These are phyloP conservation scores for Thalassiosira livingstoniorum DNA, from an alignment of 352 stramenopile species.

Conservation along the genomic window DNA sequence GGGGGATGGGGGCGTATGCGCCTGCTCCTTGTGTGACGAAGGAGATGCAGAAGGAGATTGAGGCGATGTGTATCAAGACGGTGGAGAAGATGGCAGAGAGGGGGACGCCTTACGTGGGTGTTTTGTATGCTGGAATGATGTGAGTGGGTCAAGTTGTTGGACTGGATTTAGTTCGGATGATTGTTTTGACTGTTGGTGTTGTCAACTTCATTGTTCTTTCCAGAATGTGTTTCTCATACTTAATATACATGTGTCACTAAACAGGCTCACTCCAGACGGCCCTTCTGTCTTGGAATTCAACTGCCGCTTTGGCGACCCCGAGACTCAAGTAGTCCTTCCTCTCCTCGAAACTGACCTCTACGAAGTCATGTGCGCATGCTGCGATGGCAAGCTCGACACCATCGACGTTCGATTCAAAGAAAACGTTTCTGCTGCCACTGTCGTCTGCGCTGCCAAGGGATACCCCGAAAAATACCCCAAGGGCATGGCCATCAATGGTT, in stretches of 20 bases:
- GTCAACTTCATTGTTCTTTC: not conserved
- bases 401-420: conserved; percentile 89
- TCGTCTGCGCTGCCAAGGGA: conserved; percentile 95
- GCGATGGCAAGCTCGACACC: conserved; percentile 90
- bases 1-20: conserved; percentile 98
- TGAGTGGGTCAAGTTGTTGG: conserved; percentile 46
- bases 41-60: conserved; percentile 91
- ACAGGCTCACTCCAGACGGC: conserved; percentile 84
- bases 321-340: conserved; percentile 98
- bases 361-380: conserved; percentile 96
- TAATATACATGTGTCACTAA: too few species aligned
- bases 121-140: conserved; percentile 99
- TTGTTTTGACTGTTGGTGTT: not conserved
- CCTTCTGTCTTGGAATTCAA: conserved; percentile 99
- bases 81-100: conserved; percentile 92
- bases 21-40: conserved; percentile 95
- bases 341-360: conserved; percentile 98
- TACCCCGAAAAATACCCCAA: conserved; percentile 99
- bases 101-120: conserved; percentile 97
- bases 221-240: not conserved
- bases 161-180: not conserved
- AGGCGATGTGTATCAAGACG: conserved; percentile 89
- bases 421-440: conserved; percentile 90
- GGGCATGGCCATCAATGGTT: conserved; percentile 93
- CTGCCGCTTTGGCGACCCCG: conserved; percentile 98